Conservation (phyloP, 2,329 filamentous ascomycete species). For the Fusarium sp. region DNA sequence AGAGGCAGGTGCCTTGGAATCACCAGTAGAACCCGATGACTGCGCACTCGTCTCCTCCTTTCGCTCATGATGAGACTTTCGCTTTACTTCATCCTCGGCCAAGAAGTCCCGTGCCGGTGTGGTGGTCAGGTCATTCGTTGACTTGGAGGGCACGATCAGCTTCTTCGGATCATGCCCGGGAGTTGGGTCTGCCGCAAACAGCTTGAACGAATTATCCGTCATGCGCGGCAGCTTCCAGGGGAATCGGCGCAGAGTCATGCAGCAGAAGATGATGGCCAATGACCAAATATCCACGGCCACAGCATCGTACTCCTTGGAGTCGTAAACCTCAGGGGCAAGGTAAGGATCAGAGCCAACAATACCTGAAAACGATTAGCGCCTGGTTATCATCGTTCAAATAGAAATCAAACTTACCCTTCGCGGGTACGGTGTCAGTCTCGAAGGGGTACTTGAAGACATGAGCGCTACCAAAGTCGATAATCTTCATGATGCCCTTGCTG, state of each 20-base stretch:
- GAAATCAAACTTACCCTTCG: constrained; percentile 46
- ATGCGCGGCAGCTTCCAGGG: constrained; percentile 95
- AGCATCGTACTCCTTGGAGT: constrained; percentile 90
- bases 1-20: constrained; percentile 29
- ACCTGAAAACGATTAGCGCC: constrained; percentile 50
- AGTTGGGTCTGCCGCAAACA: constrained; percentile 87
- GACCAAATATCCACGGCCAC: constrained; percentile 98
- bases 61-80: constrained; percentile 32
- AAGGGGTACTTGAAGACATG: constrained; percentile 98
- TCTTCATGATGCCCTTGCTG: constrained; percentile 96
- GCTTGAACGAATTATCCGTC: constrained; percentile 92
- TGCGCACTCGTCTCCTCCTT: constrained; percentile 30
- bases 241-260: constrained; percentile 94
- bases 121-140: constrained; percentile 54
- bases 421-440: constrained; percentile 68
- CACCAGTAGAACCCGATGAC: constrained; percentile 6
- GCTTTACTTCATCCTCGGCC: constrained; percentile 47
- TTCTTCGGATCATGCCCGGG: constrained; percentile 70
- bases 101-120: constrained; percentile 52
- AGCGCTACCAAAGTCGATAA: constrained; percentile 98
- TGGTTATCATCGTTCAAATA: not conserved
- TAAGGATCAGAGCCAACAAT: constrained; percentile 90
- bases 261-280: constrained; percentile 97
- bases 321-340: constrained; percentile 94
- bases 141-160: constrained; percentile 57